Conservation (phyloP, 1,284 basidiomycete genomes). For the Blastosporella zonata region DNA sequence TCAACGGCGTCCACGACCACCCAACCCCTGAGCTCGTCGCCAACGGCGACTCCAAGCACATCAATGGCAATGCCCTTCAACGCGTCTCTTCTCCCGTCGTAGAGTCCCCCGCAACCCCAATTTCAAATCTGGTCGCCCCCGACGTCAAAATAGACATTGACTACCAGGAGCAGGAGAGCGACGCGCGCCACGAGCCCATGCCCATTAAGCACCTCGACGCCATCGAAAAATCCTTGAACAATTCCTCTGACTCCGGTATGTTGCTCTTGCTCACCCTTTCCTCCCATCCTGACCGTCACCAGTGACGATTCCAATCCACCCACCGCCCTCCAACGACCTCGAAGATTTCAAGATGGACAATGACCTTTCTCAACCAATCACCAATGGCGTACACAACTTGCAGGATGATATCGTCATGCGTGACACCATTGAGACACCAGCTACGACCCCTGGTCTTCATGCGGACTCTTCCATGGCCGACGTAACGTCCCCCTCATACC, state of each 20-base stretch:
- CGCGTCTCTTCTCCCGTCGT: slow-evolving; percentile 35
- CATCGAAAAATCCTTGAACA: slow-evolving; percentile 25
- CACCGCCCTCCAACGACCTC: slow-evolving; percentile 44
- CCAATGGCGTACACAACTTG: slow-evolving; percentile 26
- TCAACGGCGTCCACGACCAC: slow-evolving; percentile 34
- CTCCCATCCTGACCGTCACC: slow-evolving; percentile 23
- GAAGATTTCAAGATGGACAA: slow-evolving; percentile 47
- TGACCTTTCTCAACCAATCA: slow-evolving; percentile 8
- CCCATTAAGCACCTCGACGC: slow-evolving; percentile 38
- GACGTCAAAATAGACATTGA: slow-evolving; percentile 62
- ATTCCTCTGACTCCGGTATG: slow-evolving; percentile 54
- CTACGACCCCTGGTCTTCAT: slow-evolving; percentile 36
- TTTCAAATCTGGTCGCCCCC: slow-evolving; percentile 45
- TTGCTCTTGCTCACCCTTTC: slow-evolving; percentile 23
- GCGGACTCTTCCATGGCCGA: slow-evolving; percentile 39
- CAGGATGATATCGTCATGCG: slow-evolving; percentile 52
- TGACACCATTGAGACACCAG: slow-evolving; percentile 36
- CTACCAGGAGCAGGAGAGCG: slow-evolving; percentile 58
- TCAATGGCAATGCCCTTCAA: slow-evolving; percentile 26
- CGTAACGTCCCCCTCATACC: slow-evolving; percentile 40
- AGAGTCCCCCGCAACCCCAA: slow-evolving; percentile 60
- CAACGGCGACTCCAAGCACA: slow-evolving; percentile 31
- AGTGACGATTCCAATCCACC: slow-evolving; percentile 46
- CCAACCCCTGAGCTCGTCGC: slow-evolving; percentile 32
- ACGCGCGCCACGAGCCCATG: slow-evolving; percentile 58